These are phyloP conservation scores for Cryptosporidium meleagridis DNA, from an alignment of 169 alveolate genomes.

Conservation along the genomic window DNA sequence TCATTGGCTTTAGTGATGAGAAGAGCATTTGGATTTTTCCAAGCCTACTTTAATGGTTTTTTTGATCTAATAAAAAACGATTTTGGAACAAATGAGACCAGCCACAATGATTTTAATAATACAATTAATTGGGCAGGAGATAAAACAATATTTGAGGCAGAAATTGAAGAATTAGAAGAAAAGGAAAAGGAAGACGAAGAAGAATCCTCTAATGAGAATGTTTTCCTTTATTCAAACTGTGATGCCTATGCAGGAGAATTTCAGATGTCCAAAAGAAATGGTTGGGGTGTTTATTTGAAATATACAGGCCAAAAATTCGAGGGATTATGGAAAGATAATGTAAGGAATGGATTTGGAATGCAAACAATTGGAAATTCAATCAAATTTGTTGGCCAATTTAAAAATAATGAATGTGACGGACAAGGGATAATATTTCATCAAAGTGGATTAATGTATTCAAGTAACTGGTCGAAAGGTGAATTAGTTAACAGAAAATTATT, in stretches of 20 bases:
- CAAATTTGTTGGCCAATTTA: conserved; percentile 76
- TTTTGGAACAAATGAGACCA: not conserved
- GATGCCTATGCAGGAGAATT: conserved; percentile 78
- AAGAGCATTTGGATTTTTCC: not conserved
- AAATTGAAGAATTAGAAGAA: not conserved
- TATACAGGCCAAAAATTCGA: conserved; percentile 80
- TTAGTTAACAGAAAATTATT: conserved; percentile 74
- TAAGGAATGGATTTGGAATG: conserved; percentile 78
- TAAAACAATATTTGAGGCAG: not conserved
- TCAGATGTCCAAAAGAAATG: conserved; percentile 76
- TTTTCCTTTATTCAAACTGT: conserved; percentile 69
- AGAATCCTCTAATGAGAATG: conserved; percentile 1
- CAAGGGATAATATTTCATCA: conserved; percentile 78
- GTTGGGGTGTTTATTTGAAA: conserved; percentile 80
- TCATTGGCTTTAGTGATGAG: not conserved
- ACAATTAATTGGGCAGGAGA: not conserved
- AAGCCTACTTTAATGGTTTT: not conserved
- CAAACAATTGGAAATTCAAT: conserved; percentile 76
- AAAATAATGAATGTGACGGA: conserved; percentile 74
- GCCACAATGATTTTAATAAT: not conserved
- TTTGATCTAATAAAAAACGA: not conserved
- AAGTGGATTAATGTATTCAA: conserved; percentile 79
- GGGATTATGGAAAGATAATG: conserved; percentile 78
- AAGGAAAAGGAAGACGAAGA: not conserved
- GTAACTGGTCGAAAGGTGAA: conserved; percentile 76